phyloP scores from a whole-genome alignment of 2,329 filamentous ascomycete genomes.

The Cladosporium oxysporum region DNA sequence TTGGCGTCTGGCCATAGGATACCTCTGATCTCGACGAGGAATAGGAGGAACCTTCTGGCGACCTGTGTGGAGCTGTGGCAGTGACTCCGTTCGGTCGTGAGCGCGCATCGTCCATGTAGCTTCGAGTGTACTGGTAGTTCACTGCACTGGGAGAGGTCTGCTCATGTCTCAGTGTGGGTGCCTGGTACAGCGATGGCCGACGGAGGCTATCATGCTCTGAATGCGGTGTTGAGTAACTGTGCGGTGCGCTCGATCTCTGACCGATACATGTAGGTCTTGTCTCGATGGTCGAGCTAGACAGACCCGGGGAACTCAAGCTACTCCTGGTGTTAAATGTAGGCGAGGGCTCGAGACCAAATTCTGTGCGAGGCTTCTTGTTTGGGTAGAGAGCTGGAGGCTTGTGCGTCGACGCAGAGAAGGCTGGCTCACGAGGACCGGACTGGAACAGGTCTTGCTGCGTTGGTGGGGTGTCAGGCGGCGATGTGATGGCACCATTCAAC shows the following conservation, averaged over 20 bases:
- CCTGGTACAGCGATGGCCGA: background rate
- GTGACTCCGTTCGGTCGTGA: background rate
- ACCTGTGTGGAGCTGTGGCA: background rate
- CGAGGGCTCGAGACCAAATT: slow-evolving; percentile 14
- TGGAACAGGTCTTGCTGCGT: slow-evolving; percentile 28
- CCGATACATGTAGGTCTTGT: background rate
- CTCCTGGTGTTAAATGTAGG: slow-evolving; percentile 14
- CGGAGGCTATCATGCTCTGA: slow-evolving; percentile 1
- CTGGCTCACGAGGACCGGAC: slow-evolving; percentile 35
- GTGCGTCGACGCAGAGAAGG: slow-evolving; percentile 34
- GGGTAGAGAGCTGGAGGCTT: slow-evolving; percentile 39
- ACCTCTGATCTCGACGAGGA: background rate
- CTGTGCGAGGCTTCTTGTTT: slow-evolving; percentile 38
- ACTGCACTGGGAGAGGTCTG: background rate
- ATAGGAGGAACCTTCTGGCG: background rate
- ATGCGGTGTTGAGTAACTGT: background rate
- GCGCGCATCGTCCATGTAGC: background rate
- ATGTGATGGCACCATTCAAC: slow-evolving; percentile 13
- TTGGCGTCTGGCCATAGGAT: background rate
- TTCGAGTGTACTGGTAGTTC: slow-evolving; percentile 13
- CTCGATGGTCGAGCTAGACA: background rate
- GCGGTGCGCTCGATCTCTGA: background rate
- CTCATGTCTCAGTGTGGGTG: background rate
- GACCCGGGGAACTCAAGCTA: slow-evolving; percentile 8
- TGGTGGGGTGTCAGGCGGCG: slow-evolving; percentile 32